Evolutionary conservation across 1,139 yeast species (phyloP).

Genomic region (Magnusiomyces paraingens): DNA sequence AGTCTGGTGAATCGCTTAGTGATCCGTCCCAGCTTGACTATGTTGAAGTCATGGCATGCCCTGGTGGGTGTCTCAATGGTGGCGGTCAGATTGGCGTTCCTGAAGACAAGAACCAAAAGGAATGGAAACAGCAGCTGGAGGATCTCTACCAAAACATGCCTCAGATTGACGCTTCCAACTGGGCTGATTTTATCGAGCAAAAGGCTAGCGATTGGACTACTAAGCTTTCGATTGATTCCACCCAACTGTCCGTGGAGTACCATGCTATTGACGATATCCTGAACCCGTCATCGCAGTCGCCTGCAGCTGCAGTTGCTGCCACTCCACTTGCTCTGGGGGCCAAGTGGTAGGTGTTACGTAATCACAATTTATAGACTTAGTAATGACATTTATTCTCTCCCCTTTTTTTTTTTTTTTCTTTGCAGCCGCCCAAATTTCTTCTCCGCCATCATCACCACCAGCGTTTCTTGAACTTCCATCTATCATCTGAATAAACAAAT

Average conservation of each 20-base stretch:
- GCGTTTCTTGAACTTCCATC: too few relatives aligned
- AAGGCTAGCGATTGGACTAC: slow-evolving; percentile 10
- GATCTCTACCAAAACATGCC: slow-evolving; percentile 25
- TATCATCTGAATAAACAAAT: too few relatives aligned
- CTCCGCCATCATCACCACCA: too few relatives aligned
- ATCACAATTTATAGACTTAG: too few relatives aligned
- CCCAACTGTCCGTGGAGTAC: slow-evolving; percentile 11
- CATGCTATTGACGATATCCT: slow-evolving; percentile 12
- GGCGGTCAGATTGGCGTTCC: slow-evolving; percentile 81
- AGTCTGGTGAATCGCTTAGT: slow-evolving; percentile 8
- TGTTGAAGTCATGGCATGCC: slow-evolving; percentile 97
- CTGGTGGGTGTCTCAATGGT: slow-evolving; percentile 95
- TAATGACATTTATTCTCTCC: too few relatives aligned
- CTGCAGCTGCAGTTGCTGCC: not conserved
- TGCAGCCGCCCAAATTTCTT: too few relatives aligned
- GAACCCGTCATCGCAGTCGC: not conserved
- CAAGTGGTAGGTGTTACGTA: slow-evolving; percentile 9
- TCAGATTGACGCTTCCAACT: slow-evolving; percentile 14
- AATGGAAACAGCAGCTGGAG: slow-evolving; percentile 34
- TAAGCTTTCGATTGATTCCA: not conserved
- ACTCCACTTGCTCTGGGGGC: slow-evolving; percentile 15
- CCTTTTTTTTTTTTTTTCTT: too few relatives aligned
- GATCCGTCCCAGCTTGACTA: slow-evolving; percentile 71
- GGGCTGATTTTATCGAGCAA: slow-evolving; percentile 2
- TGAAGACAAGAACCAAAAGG: slow-evolving; percentile 24